Evolutionary conservation across 495 filamentous ascomycete genomes (phyloP), one percentile per base, ranked within the genome.

Genomic region (Tetracladium setigerum): DNA sequence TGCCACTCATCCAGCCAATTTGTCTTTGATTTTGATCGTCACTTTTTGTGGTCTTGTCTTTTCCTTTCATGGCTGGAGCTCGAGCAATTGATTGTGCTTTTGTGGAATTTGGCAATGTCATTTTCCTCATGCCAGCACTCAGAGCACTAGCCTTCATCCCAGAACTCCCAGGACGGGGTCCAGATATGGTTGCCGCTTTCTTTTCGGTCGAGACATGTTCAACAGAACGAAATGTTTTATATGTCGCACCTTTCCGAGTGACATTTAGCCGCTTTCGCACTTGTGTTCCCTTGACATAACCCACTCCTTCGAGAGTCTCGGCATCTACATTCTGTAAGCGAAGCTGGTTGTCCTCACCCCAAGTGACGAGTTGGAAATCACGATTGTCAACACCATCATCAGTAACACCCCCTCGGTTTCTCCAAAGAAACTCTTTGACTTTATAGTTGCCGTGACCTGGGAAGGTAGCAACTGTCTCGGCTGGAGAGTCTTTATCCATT

Each of bases 361-460:
- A 97, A 3, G 89, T 88, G 5, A 97, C 86, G 16, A 97, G 67
- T 63, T 97, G 90, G 50, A 95, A 95, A 35, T 95, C 90, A 41
- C 90, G 78, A 49, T 91, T 72, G 49, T 97, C 90, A n/a, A 82
- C 64, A n/a, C 72, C 75, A 44, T 88, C 78, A 36, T 68, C 68
- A n/a, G 55, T 64, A 5, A 79, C 71, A n/a, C 81, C 71, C 13
- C 90, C 91, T 44, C 90, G 81, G 30, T 77, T 78, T 58, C 91
- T 74, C 91, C 91, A 97, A 8, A 97, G 67, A 48, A 97, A 95
- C 47, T 97, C 91, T 55, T 95, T 95, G 18, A 91, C 86, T 54
- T 89, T 86, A 46, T 86, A 81, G 38, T 80, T 80, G 13, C 73
- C 75, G 59, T 97, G 91, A 5, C 87, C 87, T 12, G 79, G 74